phyloP scores from a whole-genome alignment of 176 grass and related monocot species.

The Aegilops tauschii region DNA sequence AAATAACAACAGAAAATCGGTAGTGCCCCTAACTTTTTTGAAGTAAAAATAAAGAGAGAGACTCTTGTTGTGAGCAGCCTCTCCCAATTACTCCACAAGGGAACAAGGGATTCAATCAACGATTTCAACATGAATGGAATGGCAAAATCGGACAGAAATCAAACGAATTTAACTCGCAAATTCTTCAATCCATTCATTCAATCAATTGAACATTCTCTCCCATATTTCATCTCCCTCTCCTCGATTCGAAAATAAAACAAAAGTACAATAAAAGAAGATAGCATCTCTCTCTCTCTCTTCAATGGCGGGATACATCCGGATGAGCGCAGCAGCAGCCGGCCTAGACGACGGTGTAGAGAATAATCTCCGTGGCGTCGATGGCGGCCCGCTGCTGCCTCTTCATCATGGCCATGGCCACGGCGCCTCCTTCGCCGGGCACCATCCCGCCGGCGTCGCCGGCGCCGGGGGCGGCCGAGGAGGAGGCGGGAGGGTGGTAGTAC shows the following conservation, averaged over 20 bases:
- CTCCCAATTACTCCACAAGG: neutral
- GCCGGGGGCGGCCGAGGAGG: neutral
- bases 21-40: too few relatives aligned
- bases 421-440: neutral
- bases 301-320: neutral
- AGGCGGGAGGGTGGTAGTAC: slow-evolving; percentile 70
- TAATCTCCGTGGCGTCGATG: slow-evolving; percentile 35
- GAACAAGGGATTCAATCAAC: neutral
- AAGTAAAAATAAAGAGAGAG: neutral
- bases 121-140: neutral
- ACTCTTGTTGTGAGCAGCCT: neutral
- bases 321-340: neutral
- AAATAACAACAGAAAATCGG: neutral
- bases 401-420: neutral
- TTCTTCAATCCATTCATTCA: neutral
- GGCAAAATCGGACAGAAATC: neutral
- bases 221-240: neutral
- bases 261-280: neutral
- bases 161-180: neutral
- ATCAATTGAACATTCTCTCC: neutral
- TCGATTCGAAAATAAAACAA: neutral
- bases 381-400: neutral
- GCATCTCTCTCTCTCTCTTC: neutral
- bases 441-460: neutral
- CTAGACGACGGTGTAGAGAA: slow-evolving; percentile 47